phyloP scores from a whole-genome alignment of 371 early-diverging fungal genomes.

The Zopfochytrium polystomum region DNA sequence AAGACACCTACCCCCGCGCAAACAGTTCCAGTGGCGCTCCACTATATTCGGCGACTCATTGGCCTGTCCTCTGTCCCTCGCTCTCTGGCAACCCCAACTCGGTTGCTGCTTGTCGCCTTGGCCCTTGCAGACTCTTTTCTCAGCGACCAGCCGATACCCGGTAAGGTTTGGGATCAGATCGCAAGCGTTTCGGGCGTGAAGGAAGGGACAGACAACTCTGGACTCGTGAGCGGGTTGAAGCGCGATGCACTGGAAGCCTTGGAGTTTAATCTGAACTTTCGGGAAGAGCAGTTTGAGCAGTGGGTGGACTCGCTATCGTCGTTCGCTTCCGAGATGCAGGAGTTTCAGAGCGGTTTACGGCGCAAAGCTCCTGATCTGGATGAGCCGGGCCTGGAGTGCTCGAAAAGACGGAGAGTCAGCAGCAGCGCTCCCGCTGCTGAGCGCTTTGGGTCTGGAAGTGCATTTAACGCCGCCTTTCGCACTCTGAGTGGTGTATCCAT shows the following conservation, averaged over 20 bases:
- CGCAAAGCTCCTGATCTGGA: too few relatives aligned
- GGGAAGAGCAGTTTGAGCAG: too few relatives aligned
- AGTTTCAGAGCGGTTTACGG: too few relatives aligned
- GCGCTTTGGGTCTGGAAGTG: too few relatives aligned
- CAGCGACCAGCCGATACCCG: conserved; percentile 6
- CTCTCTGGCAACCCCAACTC: conserved; percentile 6
- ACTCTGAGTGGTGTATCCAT: too few relatives aligned
- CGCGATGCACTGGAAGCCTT: conserved; percentile 6
- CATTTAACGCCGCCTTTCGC: too few relatives aligned
- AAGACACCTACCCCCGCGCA: conserved; percentile 12
- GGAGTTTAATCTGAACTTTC: conserved; percentile 3
- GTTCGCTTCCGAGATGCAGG: too few relatives aligned
- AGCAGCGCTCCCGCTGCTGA: too few relatives aligned
- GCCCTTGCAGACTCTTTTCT: conserved; percentile 9
- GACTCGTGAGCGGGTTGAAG: conserved; percentile 7
- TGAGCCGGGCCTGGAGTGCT: too few relatives aligned
- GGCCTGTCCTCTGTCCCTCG: neutral
- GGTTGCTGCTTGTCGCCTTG: conserved; percentile 10
- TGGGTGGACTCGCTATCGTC: too few relatives aligned
- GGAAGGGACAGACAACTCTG: neutral
- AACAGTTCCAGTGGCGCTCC: conserved; percentile 8
- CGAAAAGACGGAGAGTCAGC: too few relatives aligned
- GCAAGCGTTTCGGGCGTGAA: conserved; percentile 4
- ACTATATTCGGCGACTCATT: conserved; percentile 11
- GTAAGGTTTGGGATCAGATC: conserved; percentile 7